Conservation (phyloP, 345 rosid genomes). For the Acer yangbiense region DNA sequence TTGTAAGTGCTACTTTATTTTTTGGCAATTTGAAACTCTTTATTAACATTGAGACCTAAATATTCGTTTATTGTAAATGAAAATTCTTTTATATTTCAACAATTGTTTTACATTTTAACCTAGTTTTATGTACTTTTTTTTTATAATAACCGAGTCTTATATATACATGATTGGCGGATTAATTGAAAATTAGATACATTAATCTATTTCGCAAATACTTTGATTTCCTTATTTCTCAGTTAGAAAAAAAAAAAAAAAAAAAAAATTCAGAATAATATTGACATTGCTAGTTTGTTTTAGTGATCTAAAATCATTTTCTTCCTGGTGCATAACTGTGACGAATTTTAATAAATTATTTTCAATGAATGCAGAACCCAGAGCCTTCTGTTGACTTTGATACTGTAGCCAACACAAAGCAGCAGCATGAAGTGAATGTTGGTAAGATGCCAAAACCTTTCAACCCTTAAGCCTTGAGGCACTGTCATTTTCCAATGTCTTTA, state of each 20-base stretch:
- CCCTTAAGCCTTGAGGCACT: neutral
- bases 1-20: constrained; percentile 51
- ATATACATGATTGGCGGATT: neutral
- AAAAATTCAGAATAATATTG: neutral
- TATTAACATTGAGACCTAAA: neutral
- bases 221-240: neutral
- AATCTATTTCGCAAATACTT: neutral
- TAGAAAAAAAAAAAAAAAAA: neutral
- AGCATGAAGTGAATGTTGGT: constrained; percentile 98
- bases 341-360: constrained; percentile 9
- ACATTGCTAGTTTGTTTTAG: neutral
- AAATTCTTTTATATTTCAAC: neutral
- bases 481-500: constrained; percentile 8
- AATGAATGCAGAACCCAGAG: constrained; percentile 72
- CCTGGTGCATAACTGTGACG: neutral
- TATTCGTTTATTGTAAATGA: neutral
- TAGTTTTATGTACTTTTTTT: neutral
- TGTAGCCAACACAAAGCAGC: constrained; percentile 79
- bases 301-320: neutral
- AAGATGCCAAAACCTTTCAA: constrained; percentile 34
- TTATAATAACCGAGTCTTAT: neutral
- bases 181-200: neutral
- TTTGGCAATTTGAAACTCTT: neutral
- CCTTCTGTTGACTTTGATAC: constrained; percentile 89
- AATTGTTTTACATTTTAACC: neutral